Conservation (phyloP, 257 asterid species). For the Nicotiana undulata region DNA sequence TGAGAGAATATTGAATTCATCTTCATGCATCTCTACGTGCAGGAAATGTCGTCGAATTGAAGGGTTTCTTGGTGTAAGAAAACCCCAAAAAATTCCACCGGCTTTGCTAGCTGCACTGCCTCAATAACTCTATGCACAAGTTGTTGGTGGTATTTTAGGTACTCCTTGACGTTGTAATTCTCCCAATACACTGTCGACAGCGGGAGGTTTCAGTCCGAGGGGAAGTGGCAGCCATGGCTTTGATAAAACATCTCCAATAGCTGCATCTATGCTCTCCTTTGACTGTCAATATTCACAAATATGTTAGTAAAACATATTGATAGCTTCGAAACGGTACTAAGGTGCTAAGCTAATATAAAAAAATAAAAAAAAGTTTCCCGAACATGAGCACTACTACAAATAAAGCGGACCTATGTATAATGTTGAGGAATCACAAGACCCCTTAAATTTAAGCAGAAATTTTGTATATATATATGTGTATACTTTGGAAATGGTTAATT, state of each 20-base stretch:
- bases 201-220: constrained; percentile 84
- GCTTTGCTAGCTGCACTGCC: not conserved
- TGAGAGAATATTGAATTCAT: not conserved
- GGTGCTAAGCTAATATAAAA: not conserved
- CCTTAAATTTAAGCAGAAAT: too few relatives aligned
- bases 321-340: not conserved
- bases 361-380: not conserved
- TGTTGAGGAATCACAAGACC: too few relatives aligned
- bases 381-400: not conserved
- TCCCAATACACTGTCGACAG: constrained; percentile 60
- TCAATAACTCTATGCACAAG: constrained; percentile 23
- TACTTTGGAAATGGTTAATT: too few relatives aligned
- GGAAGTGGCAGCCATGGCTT: constrained; percentile 98
- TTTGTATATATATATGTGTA: too few relatives aligned
- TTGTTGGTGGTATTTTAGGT: constrained; percentile 64
- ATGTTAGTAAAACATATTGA: not conserved
- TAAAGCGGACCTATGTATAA: too few relatives aligned
- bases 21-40: constrained; percentile 18
- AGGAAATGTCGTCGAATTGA: constrained; percentile 69
- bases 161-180: constrained; percentile 83
- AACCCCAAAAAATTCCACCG: not conserved
- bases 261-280: constrained; percentile 92
- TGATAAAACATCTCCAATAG: constrained; percentile 75
- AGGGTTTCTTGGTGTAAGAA: constrained; percentile 5
- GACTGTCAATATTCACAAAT: constrained; percentile 32